Base-by-base conservation (phyloP, 2,329 filamentous ascomycete genomes). In the Epichloe amarillans region DNA sequence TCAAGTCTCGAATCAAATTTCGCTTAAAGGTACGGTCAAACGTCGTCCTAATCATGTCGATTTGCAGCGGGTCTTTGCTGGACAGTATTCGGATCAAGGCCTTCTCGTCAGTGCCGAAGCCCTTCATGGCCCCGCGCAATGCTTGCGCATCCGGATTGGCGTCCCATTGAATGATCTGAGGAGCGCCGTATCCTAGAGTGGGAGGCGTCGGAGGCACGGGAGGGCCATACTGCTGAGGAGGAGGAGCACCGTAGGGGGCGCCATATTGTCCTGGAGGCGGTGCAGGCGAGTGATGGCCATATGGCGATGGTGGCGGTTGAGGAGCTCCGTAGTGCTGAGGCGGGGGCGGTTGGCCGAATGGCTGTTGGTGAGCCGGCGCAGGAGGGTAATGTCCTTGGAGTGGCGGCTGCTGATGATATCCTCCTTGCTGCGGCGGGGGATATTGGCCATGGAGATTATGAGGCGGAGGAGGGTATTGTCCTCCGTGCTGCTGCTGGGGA, bases 31-130 rank as follows among this genome's bases (percentile, higher is more conserved):
- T 70, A 52, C 80, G 70, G 46, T 80, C 70, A 69, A 85, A 97
- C 3, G 84, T 76, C 7, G 74, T 65, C 51, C 82, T 79, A 48
- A 94, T 73, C 8, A 79, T 72, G 46, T 83, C 78, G 55, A 93
- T 76, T 64, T 95, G 86, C 4, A 89, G 71, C 1, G 90, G 85
- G 56, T 94, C 87, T 55, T 89, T 83, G 57, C 75, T 78, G 3
- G 84, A 71, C 8, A 97, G 71, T 3, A 83, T 71, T 2, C 73
- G 71, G 55, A 95, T 90, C 15, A 97, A 71, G 0, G 77, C 67
- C 60, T 82, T 84, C 65, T 96, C 90, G 60, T 97, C 82, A 0
- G 90, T 96, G 36, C 90, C 91, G 55, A 95, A 87, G 0, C 89
- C 89, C 67, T 95, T 95, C 88, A 96, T 95, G 2, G 91, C 88